Evolutionary conservation across 805 yeast genomes (phyloP), one percentile per base, ranked within the genome.

Genomic region (Metschnikowia aberdeeniae): DNA sequence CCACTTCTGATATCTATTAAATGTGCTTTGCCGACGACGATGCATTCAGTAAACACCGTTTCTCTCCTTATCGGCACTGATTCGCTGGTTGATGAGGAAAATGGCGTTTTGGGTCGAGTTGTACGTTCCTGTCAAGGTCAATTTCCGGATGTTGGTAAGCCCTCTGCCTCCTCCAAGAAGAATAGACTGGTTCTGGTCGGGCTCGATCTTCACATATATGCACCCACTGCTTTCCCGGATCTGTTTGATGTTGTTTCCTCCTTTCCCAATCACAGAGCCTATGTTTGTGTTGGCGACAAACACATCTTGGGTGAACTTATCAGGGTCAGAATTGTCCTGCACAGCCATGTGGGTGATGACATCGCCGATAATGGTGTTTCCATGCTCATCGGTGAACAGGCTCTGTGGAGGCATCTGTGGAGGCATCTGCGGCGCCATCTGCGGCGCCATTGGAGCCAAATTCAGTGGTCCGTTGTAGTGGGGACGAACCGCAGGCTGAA

Each of bases 181-280:
- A 46, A 71, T 65, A 8, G 72, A 62, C 53, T 84, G 87, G 29
- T 73, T 66, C 20, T 68, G 66, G 45, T 80, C 84, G 1, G 78
- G 81, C 51, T 81, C 86, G 43, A 89, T 84, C 51, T 80, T 78
- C 24, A 89, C 86, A 46, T 83, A 81, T 37, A 88, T 78, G 28
- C 76, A 72, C 3, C 95, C 92, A 17, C 92, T 80, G 26, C 79
- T 72, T 47, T 81, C 82, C 50, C 92, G 76, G 40, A 89, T 82
- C 50, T 85, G 88, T 57, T 82, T 84, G 47, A 89, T 83, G 54
- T 83, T 85, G 56, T 84, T 80, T 14, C 96, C 96, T 28, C 89
- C 88, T 63, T 82, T 86, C 1, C 96, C 96, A 48, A 89, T 89
- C 24, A 89, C 82, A 33, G 86, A 78, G 1, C 96, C 96, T 33